phyloP scores from a whole-genome alignment of 305 asterid genomes.

The Ajuga reptans region DNA sequence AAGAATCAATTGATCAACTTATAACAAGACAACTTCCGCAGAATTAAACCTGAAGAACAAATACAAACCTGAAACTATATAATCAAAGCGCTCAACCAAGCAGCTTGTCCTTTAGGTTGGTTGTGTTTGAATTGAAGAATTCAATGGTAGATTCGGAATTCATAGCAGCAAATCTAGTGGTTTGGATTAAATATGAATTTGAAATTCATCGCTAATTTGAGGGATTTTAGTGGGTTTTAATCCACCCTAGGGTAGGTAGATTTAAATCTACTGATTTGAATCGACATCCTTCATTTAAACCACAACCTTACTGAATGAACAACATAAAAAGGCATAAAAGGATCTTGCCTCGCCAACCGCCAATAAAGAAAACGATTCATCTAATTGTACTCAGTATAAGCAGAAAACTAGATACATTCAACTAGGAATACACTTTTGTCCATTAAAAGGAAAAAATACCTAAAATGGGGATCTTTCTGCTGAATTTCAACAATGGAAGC shows the following conservation, averaged over 20 bases:
- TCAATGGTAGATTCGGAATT: background rate
- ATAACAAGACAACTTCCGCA: background rate
- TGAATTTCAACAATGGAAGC: constrained; percentile 72
- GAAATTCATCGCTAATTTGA: too few relatives aligned
- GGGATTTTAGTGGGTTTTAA: too few relatives aligned
- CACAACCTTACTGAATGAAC: background rate
- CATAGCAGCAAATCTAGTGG: too few relatives aligned
- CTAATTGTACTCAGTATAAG: background rate
- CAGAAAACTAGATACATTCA: background rate
- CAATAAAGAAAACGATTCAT: background rate
- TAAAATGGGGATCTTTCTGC: constrained; percentile 71
- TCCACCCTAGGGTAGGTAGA: too few relatives aligned
- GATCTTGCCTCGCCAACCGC: background rate
- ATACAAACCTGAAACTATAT: background rate
- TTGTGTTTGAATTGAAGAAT: background rate
- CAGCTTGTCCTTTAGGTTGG: background rate
- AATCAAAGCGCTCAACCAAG: background rate
- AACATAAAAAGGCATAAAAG: background rate
- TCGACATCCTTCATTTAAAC: background rate
- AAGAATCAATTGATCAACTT: background rate
- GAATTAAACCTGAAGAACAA: background rate
- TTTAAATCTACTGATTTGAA: too few relatives aligned
- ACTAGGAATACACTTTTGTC: background rate
- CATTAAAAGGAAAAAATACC: constrained; percentile 28
- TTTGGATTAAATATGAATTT: too few relatives aligned